Percentiles rank a stretch among this genome's conserved stretches.
These are phyloP conservation scores for Clonostachys rhizophaga DNA, from an alignment of 2,329 filamentous ascomycete species.

Conservation along the genomic window DNA sequence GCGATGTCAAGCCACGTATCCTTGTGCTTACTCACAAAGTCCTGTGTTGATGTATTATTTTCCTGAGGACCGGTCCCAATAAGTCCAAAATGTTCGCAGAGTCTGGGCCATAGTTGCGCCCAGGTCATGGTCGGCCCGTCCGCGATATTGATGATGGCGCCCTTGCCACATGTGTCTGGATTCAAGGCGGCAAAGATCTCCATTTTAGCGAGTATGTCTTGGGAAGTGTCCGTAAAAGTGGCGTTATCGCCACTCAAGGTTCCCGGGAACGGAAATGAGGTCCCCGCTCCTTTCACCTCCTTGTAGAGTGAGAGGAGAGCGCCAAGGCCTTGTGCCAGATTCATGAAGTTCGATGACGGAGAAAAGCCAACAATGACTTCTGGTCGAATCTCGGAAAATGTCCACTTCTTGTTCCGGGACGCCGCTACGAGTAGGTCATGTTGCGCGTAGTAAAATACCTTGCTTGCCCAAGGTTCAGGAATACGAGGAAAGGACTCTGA, in stretches of 20 bases:
- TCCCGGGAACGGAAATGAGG: constrained; percentile 7
- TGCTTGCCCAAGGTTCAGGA: constrained; percentile 7
- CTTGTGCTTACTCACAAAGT: constrained; percentile 5
- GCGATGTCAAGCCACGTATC: constrained; percentile 5
- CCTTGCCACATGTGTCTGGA: constrained; percentile 4
- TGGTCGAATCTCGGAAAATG: constrained; percentile 9
- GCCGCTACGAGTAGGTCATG: constrained; percentile 5
- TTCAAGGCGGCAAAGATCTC: constrained; percentile 9
- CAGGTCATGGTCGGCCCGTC: constrained; percentile 5
- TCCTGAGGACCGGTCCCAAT: constrained; percentile 1
- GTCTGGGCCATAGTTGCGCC: constrained; percentile 7
- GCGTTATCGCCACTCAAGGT: constrained; percentile 2
- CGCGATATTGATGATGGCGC: constrained; percentile 7
- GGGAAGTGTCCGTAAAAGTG: constrained; percentile 9
- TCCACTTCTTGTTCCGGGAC: constrained; percentile 7
- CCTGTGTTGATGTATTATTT: neutral
- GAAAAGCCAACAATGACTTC: constrained; percentile 10
- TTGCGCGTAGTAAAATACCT: constrained; percentile 10
- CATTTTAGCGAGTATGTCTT: constrained; percentile 8
- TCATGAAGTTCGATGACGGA: constrained; percentile 8
- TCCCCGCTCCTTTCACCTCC: constrained; percentile 6
- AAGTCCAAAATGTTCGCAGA: constrained; percentile 8
- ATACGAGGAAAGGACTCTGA: constrained; percentile 6
- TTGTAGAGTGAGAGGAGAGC: constrained; percentile 6
- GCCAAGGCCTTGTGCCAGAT: constrained; percentile 7